Evolutionary conservation across 495 filamentous ascomycete species (phyloP), one percentile per base, ranked within the genome.

Genomic region (Podospora fimiseda): DNA sequence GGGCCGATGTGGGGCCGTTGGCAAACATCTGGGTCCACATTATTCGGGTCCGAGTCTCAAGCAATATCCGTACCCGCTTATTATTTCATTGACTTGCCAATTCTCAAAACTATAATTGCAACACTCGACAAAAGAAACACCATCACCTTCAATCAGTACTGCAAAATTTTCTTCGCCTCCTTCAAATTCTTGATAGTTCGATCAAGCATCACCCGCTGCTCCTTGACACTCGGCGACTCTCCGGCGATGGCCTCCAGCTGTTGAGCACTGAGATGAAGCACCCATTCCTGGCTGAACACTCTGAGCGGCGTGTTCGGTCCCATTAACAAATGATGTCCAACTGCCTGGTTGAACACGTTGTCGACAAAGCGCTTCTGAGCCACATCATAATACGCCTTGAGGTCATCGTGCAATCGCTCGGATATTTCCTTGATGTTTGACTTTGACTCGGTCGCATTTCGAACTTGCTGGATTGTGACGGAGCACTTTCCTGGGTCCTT

Each of bases 361-460:
- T 85, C 82, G n/a, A 82, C 67, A 43, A 85, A 84, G 0, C 76
- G 70, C 41, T 77, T 77, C 3, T 60, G 64, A 0, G 81, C 73
- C 0, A 84, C 76, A 27, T 79, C 76, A 63, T 86, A 86, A 63
- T 86, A 87, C 0, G 77, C 66, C 22, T 72, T 48, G 0, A 86
- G 68, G 9, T 77, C 75, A 49, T 86, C 79, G 27, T 85, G 78
- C 2, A 87, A 72, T 2, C 80, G 71, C 48, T 75, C 64, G 5
- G 74, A 55, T 1, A 70, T 67, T 19, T 80, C 66, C 0, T 77
- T 60, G 0, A 48, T 37, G 55, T 83, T 86, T 46, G 66, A 72
- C 58, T 74, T 75, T 40, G 66, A 55, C 37, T 63, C 43, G 7
- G 55, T 57, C 0, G 63, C 40, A 3, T 48, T 49, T 15, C 40